Percentiles rank a stretch among this genome's conserved stretches.
phyloP scores from a whole-genome alignment of 2,329 filamentous ascomycete genomes.

The Fusarium sp. region DNA sequence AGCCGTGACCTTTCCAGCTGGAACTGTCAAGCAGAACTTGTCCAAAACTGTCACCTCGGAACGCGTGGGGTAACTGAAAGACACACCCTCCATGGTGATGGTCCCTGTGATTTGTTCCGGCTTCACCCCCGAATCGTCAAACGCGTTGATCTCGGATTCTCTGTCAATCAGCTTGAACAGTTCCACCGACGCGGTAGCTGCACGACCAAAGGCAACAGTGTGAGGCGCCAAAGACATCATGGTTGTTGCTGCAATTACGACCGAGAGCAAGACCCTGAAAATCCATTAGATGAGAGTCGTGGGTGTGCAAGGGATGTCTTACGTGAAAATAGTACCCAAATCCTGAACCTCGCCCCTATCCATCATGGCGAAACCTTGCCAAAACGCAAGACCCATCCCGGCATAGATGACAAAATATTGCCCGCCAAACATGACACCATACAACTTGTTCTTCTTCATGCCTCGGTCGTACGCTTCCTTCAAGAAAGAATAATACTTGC shows the following conservation, averaged over 20 bases:
- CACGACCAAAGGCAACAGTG: background rate
- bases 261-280: background rate
- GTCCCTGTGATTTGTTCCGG: background rate
- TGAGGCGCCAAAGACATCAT: background rate
- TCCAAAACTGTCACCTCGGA: background rate
- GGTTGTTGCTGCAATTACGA: background rate
- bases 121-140: background rate
- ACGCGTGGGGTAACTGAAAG: background rate
- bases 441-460: background rate
- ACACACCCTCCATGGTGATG: background rate
- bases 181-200: background rate
- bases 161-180: background rate
- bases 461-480: background rate
- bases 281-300: background rate
- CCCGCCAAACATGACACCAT: background rate
- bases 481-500: background rate
- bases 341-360: background rate
- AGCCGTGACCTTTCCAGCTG: background rate
- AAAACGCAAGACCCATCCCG: background rate
- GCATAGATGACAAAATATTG: background rate
- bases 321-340: background rate
- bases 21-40: background rate
- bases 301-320: background rate
- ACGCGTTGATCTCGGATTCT: background rate
- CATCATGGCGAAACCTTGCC: background rate